Conservation (phyloP, 2,329 filamentous ascomycete genomes). For the Mariannaea sp. region DNA sequence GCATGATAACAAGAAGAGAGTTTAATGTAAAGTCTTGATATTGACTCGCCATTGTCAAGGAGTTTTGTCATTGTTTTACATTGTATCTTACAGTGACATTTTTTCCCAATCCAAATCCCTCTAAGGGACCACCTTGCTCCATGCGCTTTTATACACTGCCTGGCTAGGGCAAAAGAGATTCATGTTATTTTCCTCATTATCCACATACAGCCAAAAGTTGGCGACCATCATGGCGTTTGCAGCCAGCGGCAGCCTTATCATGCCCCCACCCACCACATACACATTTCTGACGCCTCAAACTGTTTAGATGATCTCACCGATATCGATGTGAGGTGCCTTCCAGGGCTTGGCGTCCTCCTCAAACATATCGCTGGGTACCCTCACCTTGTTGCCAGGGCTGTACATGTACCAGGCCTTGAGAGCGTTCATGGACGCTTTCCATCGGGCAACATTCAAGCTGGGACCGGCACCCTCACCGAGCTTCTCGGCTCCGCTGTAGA, state of each 20-base stretch:
- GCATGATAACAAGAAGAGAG: slow-evolving; percentile 36
- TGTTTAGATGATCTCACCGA: slow-evolving; percentile 69
- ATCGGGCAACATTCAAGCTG: slow-evolving; percentile 76
- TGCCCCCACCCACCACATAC: slow-evolving; percentile 25
- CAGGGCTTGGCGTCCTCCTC: slow-evolving; percentile 64
- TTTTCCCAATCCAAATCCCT: slow-evolving; percentile 30
- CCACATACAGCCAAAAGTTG: slow-evolving; percentile 29
- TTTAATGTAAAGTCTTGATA: slow-evolving; percentile 32
- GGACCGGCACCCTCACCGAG: slow-evolving; percentile 86
- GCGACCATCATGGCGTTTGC: slow-evolving; percentile 22
- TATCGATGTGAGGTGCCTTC: slow-evolving; percentile 71
- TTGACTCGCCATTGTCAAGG: slow-evolving; percentile 33
- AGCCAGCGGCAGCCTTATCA: slow-evolving; percentile 17
- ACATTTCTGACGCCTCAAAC: slow-evolving; percentile 22
- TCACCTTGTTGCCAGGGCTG: slow-evolving; percentile 69
- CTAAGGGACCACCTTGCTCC: slow-evolving; percentile 30
- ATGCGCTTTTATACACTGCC: slow-evolving; percentile 42
- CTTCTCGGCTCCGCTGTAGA: slow-evolving; percentile 90
- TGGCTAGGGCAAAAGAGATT: slow-evolving; percentile 33
- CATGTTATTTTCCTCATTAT: slow-evolving; percentile 37
- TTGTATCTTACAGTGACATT: slow-evolving; percentile 46
- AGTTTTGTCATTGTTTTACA: slow-evolving; percentile 45
- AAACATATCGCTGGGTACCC: slow-evolving; percentile 72
- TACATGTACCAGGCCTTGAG: slow-evolving; percentile 98
- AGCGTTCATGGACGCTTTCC: slow-evolving; percentile 80